Conservation (phyloP, 108 stramenopile species). For the Cyclotella sp. region DNA sequence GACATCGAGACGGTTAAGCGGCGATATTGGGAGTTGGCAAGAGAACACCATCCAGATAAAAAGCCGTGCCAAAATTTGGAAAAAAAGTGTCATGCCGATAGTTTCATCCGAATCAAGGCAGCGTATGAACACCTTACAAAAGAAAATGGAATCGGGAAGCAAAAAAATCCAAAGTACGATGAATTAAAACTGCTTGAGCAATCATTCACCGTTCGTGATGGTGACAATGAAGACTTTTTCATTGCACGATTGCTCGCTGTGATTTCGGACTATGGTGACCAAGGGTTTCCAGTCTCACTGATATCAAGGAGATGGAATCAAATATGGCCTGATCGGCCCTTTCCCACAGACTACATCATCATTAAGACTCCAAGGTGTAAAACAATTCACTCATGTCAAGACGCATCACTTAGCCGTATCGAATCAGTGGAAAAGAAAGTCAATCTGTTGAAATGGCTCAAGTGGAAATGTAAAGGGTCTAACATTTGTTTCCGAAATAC, state of each 20-base stretch:
- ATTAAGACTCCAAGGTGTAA: slow-evolving; percentile 10
- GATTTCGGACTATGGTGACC: slow-evolving; percentile 78
- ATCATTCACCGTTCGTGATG: not conserved
- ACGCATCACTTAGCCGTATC: not conserved
- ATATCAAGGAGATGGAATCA: slow-evolving; percentile 81
- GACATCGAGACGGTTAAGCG: slow-evolving; percentile 42
- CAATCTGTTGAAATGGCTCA: slow-evolving; percentile 49
- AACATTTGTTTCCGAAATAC: slow-evolving; percentile 32
- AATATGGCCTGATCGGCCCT: slow-evolving; percentile 86
- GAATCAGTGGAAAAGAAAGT: slow-evolving; percentile 34
- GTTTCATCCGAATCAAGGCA: slow-evolving; percentile 46
- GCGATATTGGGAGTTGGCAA: slow-evolving; percentile 62
- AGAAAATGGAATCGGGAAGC: slow-evolving; percentile 51
- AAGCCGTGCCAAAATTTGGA: not conserved
- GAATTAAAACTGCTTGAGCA: slow-evolving; percentile 43
- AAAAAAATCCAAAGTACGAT: slow-evolving; percentile 56
- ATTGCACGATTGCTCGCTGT: slow-evolving; percentile 77
- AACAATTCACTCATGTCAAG: not conserved
- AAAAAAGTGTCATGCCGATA: slow-evolving; percentile 12
- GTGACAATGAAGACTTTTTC: slow-evolving; percentile 57
- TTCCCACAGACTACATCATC: slow-evolving; percentile 61
- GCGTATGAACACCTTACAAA: slow-evolving; percentile 57
- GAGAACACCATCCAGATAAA: slow-evolving; percentile 73
- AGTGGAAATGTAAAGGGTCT: slow-evolving; percentile 49
- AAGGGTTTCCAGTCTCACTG: slow-evolving; percentile 71